Evolutionary conservation across 306 rosid genomes (phyloP), one percentile per base, ranked within the genome.

Genomic region (Rubus idaeus): DNA sequence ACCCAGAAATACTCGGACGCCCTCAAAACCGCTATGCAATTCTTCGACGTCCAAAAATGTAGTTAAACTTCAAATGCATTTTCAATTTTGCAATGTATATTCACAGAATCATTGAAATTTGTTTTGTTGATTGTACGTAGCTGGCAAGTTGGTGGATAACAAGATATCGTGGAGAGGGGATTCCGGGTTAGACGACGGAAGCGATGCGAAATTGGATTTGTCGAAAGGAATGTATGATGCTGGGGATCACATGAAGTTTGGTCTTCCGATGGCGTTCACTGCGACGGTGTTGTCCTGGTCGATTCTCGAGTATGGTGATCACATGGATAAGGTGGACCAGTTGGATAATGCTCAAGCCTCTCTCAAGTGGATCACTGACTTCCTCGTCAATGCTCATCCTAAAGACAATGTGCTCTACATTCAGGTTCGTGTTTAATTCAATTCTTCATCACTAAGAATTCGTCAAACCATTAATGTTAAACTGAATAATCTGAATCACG

Each of bases 281-380:
- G 99, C 97, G 46, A 78, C 97, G 0, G 96, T 95, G 70, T 80
- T 95, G 85, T 95, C 99, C 1, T 95, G 99, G 99, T 46, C 92
- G 46, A 95, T 95, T 72, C 91, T 92, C 4, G 99, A 95, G 84
- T 95, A 95, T 67, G 99, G 99, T 78, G 92, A 89, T 79, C 97
- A 92, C 47, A 92, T 95, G 97, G 89, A 87, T 42, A 82, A 77
- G 50, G 97, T 96, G 66, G 85, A 82, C 61, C 97, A 92, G 84
- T 83, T 96, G 78, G 84, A 84, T 1, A 77, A 90, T 8, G 96
- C 98, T 12, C 80, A 84, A 81, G 90, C 74, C 73, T 89, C 96
- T 0, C 91, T 96, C 66, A 89, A 80, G 84, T 96, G 99, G 99
- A 92, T 96, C 85, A 96, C 97, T 21, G 99, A 96, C 90, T 96